Base-by-base conservation (phyloP, 2,329 filamentous ascomycete species). In the Fusarium burgessii region DNA sequence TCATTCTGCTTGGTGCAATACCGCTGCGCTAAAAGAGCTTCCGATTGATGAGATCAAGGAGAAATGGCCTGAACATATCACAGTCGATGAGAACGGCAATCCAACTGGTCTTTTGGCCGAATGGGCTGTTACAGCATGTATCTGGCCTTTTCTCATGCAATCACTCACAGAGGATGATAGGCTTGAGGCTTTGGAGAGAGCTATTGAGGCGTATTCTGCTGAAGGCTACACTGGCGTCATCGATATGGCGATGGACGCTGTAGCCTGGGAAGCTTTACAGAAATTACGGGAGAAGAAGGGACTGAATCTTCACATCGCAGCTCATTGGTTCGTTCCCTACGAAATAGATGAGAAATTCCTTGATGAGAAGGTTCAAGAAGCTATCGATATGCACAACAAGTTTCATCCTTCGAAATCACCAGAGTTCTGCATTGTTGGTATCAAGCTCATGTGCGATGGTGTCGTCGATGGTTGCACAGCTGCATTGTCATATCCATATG, bases 381-480 rank as follows among this genome's bases (percentile, higher is more conserved):
- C 83, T 2, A 82, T 85, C 50, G 81, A 82, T 41, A 77, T 86
- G 23, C 76, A 79, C 38, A 23, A 40, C 0, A 72, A 75, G 40
- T 79, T 73, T 46, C 77, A 78, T 54, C 70, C 67, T 4, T 65
- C 71, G 2, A 73, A 66, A 1, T 76, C 71, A 0, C 76, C 77
- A 0, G 77, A 79, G 2, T 76, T 76, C 76, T 80, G 29, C 20
- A 77, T 92, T 12, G 85, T 88, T 0, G 90, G 90, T 7, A 85
- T 91, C 77, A 92, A 92, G 75, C 78, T 91, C 25, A 90, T 92
- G 41, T 88, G 87, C 72, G 90, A 92, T 64, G 90, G 90, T 14
- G 88, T 90, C 38, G 83, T 92, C 40, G 90, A 92, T 68, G 87
- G 87, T 1, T 92, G 89, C 77, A 91, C 90, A 3, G 90, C 90